A percentile compares a stretch with the other conserved stretches of the same genome.
Evolutionary conservation across 1,139 yeast species (phyloP).

Genomic region (Yueomyces sp.): DNA sequence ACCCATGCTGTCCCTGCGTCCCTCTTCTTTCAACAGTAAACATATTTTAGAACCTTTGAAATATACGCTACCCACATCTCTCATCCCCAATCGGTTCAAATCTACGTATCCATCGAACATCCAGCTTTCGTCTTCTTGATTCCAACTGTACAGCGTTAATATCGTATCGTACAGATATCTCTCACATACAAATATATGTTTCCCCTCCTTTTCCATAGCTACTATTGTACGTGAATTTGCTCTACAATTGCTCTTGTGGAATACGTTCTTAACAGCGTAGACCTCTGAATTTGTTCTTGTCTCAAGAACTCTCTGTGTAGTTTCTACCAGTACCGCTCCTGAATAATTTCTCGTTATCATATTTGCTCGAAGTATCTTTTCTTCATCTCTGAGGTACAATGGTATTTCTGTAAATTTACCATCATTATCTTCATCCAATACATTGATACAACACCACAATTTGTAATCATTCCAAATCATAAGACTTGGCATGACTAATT

Average conservation of each 20-base stretch:
- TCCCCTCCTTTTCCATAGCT: neutral
- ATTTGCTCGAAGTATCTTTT: neutral
- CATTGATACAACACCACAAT: slow-evolving; percentile 3
- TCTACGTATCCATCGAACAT: slow-evolving; percentile 14
- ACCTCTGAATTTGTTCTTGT: neutral
- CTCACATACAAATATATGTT: slow-evolving; percentile 9
- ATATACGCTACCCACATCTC: neutral
- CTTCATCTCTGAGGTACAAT: neutral
- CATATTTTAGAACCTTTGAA: too few species aligned
- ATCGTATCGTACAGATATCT: slow-evolving; percentile 16
- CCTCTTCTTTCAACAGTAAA: too few species aligned
- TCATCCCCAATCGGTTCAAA: slow-evolving; percentile 3
- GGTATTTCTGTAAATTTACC: neutral
- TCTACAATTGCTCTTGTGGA: neutral
- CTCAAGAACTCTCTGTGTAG: slow-evolving; percentile 3
- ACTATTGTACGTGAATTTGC: too few species aligned
- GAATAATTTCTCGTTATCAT: too few species aligned
- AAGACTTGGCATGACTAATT: slow-evolving; percentile 4
- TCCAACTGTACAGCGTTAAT: slow-evolving; percentile 10
- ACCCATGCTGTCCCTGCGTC: too few species aligned
- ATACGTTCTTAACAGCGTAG: neutral
- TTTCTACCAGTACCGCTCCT: slow-evolving; percentile 3
- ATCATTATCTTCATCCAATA: neutral
- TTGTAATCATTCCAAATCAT: slow-evolving; percentile 1
- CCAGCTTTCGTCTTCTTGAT: slow-evolving; percentile 9